Evolutionary conservation across 306 rosid genomes (phyloP), one percentile per base, ranked within the genome.

Genomic region (Coriaria nepalensis): DNA sequence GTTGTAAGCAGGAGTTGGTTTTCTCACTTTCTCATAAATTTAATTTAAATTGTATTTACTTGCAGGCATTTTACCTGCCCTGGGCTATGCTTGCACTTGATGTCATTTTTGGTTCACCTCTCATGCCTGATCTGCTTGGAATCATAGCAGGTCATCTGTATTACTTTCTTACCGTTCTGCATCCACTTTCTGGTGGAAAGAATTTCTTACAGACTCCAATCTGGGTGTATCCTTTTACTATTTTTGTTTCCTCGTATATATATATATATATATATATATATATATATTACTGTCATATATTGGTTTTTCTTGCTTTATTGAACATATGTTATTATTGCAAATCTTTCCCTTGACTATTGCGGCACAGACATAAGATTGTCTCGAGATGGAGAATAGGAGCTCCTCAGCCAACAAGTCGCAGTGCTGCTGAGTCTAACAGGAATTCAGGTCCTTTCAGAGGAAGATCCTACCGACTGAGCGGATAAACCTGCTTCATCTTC

Each of bases 1-100:
- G 58, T 50, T 43, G 38, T 55, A 40, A 37, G 29, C 29, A 20
- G 49, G 50, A 40, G 41, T 9, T 10, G 46, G 47, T 41, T 38
- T 13, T 53, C 65, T 40, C 37, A 10, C 35, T 52, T 35, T 47
- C 60, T 61, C 34, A 58, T 60, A 37, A 45, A 48, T 63, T 52
- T 54, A 29, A 45, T 40, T 15, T 14, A 42, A 4, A 34, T 51
- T 7, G 43, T 37, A 40, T 53, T 55, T 53, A 37, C 53, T 61
- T 71, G 65, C 77, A 90, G 98, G 95, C 98, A 39, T 90, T 90
- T 78, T 90, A 90, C 73, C 83, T 90, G 38, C 98, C 98, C 15
- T 90, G 98, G 98, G 79, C 75, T 34, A 90, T 82, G 94, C 87
- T 90, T 56, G 98, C 75, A 47, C 70, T 90, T 79, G 98, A 90